Conservation (phyloP, 1,284 basidiomycete species). For the Phaffia rhodozyma region DNA sequence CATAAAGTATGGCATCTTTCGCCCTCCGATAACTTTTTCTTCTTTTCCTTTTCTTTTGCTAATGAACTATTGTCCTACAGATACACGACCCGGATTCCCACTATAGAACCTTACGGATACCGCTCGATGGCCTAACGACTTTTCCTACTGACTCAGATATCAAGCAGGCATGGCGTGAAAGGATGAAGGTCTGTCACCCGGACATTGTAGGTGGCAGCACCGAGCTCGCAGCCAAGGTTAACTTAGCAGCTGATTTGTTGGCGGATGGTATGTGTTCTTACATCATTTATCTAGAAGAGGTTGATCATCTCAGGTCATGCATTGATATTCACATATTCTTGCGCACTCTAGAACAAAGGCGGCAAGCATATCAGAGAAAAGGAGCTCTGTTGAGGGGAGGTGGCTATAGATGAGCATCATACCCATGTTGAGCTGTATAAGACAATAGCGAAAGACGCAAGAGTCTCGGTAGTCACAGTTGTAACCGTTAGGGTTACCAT, state of each 20-base stretch:
- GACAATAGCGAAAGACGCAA: too few relatives aligned
- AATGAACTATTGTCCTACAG: not conserved
- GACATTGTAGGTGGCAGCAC: constrained; percentile 9
- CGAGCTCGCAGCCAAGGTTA: constrained; percentile 4
- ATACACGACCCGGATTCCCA: not conserved
- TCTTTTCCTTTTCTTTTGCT: not conserved
- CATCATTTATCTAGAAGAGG: too few relatives aligned
- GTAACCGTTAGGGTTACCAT: too few relatives aligned
- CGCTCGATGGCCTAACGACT: not conserved
- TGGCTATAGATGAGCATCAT: too few relatives aligned
- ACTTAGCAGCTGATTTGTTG: not conserved
- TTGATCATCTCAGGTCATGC: too few relatives aligned
- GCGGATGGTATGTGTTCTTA: too few relatives aligned
- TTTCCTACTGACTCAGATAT: constrained; percentile 4
- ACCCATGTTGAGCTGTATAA: too few relatives aligned
- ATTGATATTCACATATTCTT: too few relatives aligned
- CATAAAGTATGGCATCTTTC: not conserved
- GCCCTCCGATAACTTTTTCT: not conserved
- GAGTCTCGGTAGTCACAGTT: too few relatives aligned
- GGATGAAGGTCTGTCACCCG: constrained; percentile 6
- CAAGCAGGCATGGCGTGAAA: constrained; percentile 3
- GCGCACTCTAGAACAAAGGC: too few relatives aligned
- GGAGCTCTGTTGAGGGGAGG: too few relatives aligned
- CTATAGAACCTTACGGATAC: constrained; percentile 1
- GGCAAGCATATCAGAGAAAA: too few relatives aligned